Evolutionary conservation across 495 filamentous ascomycete species (phyloP), one percentile per base, ranked within the genome.

Genomic region (Recurvomyces mirabilis): DNA sequence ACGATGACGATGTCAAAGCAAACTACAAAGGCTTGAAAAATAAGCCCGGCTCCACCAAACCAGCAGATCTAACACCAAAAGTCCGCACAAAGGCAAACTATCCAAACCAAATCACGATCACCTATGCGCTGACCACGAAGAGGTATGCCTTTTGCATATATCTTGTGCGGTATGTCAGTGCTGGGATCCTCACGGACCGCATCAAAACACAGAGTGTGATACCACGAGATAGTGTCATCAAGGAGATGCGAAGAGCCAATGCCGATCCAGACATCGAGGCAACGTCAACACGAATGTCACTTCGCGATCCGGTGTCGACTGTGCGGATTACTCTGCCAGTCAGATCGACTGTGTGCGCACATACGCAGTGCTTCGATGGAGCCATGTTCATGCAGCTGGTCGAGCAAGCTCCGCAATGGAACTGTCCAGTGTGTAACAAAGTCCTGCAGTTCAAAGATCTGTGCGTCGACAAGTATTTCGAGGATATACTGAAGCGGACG

Each of bases 311-410:
- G 1, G 62, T 98, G 11, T 89, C 85, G 2, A 91, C 85, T 14
- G 70, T 85, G 44, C 75, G 87, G 44, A 82, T 98, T 24, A 70
- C 76, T 20, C 67, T 81, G 18, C 91, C 91, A 7, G 83, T 84
- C 53, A 78, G 91, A 30, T 87, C 82, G 1, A 69, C 76, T 7
- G 57, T 78, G 18, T 98, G 91, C 60, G 81, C 72, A 6, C 91
- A 98, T 64, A 87, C 88, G 30, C 85, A 91, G 54, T 96, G 91
- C 56, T 96, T 96, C 58, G 91, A 98, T 61, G 91, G 81, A n/a
- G 77, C 76, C 2, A 93, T 86, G 2, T 98, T 94, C 53, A 68
- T 98, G 12, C 85, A 94, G 53, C 59, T 98, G 28, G 87, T 95
- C 56, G 87, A 95, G 60, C 91, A 98, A 67, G 88, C 84, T 0